A percentile compares a stretch with the other conserved stretches of the same genome.
Conservation (phyloP, 192 early-diverging fungal genomes). For the Obelidium mucronatum region DNA sequence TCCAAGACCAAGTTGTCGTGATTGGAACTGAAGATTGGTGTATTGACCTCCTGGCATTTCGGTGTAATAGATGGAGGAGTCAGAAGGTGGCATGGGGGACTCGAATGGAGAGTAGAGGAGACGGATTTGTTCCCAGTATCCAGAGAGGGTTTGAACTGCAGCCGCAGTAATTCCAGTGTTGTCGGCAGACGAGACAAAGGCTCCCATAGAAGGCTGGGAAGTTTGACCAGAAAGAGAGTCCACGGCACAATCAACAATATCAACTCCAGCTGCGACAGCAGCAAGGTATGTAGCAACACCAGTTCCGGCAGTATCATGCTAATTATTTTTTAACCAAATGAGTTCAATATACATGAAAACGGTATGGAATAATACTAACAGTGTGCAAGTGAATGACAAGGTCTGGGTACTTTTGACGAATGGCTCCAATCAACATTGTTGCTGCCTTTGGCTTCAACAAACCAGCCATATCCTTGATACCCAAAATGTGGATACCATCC, state of each 20-base stretch:
- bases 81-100: constrained; percentile 84
- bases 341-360: not conserved
- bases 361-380: not conserved
- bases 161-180: constrained; percentile 89
- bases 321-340: constrained; percentile 36
- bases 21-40: constrained; percentile 98
- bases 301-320: constrained; percentile 97
- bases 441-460: constrained; percentile 93
- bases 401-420: constrained; percentile 85
- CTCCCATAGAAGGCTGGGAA: constrained; percentile 97
- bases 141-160: constrained; percentile 83
- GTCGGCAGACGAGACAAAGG: constrained; percentile 84
- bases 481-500: constrained; percentile 91
- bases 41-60: constrained; percentile 99
- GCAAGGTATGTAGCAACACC: constrained; percentile 96
- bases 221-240: constrained; percentile 96
- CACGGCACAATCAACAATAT: constrained; percentile 91
- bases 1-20: constrained; percentile 92
- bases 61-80: constrained; percentile 92
- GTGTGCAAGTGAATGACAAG: constrained; percentile 93
- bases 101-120: constrained; percentile 97
- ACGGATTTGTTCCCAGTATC: constrained; percentile 97
- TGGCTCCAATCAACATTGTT: constrained; percentile 83
- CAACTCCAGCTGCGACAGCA: constrained; percentile 86
- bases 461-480: constrained; percentile 92